A percentile compares a stretch with the other conserved stretches of the same genome.
These are phyloP conservation scores for Luvunga scandens DNA, from an alignment of 345 rosid species.

Conservation along the genomic window DNA sequence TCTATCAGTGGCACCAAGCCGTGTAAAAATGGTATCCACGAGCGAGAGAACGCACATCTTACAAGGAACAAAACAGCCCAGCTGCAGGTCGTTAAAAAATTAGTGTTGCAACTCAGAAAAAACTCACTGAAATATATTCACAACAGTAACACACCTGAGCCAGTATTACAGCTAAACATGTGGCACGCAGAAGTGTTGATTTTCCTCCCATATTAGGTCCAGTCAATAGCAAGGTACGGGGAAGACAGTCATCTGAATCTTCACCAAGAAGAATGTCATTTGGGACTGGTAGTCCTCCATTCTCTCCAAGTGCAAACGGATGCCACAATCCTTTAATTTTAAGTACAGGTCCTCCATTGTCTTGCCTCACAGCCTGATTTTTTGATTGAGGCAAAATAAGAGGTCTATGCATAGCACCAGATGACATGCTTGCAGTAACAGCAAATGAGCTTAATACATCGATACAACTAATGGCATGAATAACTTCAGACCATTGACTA, in stretches of 20 bases:
- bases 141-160: conserved; percentile 62
- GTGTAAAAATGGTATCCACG: conserved; percentile 81
- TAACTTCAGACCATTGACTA: conserved; percentile 70
- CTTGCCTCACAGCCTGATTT: conserved; percentile 26
- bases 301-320: conserved; percentile 76
- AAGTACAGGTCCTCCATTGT: conserved; percentile 54
- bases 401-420: conserved; percentile 70
- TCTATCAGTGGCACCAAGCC: conserved; percentile 90
- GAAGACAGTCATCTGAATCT: conserved; percentile 42
- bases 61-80: conserved; percentile 84
- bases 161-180: conserved; percentile 83
- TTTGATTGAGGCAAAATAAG: conserved; percentile 51
- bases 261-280: conserved; percentile 75
- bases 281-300: conserved; percentile 72
- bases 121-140: conserved; percentile 1
- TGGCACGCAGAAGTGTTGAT: conserved; percentile 89
- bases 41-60: conserved; percentile 66
- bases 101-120: background rate
- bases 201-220: conserved; percentile 99
- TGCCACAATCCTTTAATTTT: conserved; percentile 86
- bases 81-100: conserved; percentile 44
- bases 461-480: conserved; percentile 68
- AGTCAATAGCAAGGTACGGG: conserved; percentile 67
- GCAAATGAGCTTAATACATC: conserved; percentile 81
- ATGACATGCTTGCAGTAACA: conserved; percentile 52